Evolutionary conservation across 2,329 filamentous ascomycete genomes (phyloP).

Genomic region (Ceratocystiopsis sp.): DNA sequence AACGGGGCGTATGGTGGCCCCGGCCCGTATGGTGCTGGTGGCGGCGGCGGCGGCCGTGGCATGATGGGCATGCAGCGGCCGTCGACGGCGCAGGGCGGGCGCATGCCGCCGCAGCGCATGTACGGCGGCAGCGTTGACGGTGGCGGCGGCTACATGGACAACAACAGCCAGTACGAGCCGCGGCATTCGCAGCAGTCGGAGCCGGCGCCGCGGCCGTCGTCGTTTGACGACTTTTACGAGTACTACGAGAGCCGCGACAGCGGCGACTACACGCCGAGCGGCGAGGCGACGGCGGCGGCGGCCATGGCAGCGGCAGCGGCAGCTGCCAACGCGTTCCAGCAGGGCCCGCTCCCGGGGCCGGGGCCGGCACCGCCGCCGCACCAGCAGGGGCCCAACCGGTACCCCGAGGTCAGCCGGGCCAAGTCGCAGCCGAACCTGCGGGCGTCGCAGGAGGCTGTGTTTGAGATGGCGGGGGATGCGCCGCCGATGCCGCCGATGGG

Average conservation of each 20-base stretch:
- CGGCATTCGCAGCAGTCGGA: constrained; percentile 13
- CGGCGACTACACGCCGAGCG: constrained; percentile 15
- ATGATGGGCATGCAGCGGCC: constrained; percentile 27
- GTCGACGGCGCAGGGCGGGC: constrained; percentile 31
- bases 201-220: constrained; percentile 19
- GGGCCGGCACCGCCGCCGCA: too few species aligned
- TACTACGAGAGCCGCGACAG: constrained; percentile 28
- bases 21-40: constrained; percentile 17
- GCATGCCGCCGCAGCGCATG: too few species aligned
- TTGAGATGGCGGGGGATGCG: constrained; percentile 54
- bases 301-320: background rate
- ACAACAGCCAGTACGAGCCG: too few species aligned
- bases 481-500: constrained; percentile 25
- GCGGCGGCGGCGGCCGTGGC: constrained; percentile 15
- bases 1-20: constrained; percentile 9
- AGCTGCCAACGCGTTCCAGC: too few species aligned
- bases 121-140: too few species aligned
- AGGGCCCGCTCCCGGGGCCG: too few species aligned
- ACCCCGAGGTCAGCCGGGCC: constrained; percentile 37
- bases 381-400: constrained; percentile 31
- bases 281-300: constrained; percentile 4
- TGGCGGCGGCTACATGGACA: too few species aligned
- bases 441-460: constrained; percentile 48
- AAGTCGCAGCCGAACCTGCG: constrained; percentile 52
- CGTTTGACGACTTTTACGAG: constrained; percentile 36